Evolutionary conservation across 2,329 filamentous ascomycete genomes (phyloP).

Genomic region (Fusarium sp.): DNA sequence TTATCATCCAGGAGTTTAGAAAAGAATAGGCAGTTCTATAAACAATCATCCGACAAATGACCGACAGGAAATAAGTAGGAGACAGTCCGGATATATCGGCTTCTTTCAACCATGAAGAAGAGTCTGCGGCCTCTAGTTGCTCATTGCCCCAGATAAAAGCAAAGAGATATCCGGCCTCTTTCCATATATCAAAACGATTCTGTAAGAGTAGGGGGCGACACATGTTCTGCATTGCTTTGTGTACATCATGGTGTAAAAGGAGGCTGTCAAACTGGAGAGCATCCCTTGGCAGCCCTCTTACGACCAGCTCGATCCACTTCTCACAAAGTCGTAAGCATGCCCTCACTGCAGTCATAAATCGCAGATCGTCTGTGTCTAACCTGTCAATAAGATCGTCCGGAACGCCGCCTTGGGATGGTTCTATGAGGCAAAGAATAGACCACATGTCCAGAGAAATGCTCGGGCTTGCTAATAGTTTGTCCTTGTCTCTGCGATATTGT

Average conservation of each 20-base stretch:
- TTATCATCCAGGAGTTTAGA: too few relatives aligned
- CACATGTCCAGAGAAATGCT: too few relatives aligned
- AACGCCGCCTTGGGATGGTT: too few relatives aligned
- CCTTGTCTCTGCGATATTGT: too few relatives aligned
- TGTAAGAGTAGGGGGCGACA: rapidly evolving
- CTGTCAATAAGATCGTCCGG: background rate
- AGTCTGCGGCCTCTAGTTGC: rapidly evolving
- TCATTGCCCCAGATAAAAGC: background rate
- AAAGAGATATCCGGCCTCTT: background rate
- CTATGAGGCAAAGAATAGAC: too few relatives aligned
- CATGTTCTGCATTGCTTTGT: rapidly evolving
- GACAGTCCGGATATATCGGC: background rate
- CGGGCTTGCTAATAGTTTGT: too few relatives aligned
- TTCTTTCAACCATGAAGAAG: background rate
- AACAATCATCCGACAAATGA: rapidly evolving
- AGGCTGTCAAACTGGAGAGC: background rate
- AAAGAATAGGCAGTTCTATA: too few relatives aligned
- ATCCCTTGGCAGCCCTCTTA: rapidly evolving
- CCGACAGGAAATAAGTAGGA: rapidly evolving
- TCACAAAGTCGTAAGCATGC: rapidly evolving
- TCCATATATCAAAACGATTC: rapidly evolving
- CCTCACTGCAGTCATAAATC: rapidly evolving
- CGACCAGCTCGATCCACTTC: background rate
- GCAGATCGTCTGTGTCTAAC: rapidly evolving
- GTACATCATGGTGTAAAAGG: rapidly evolving